phyloP scores from a whole-genome alignment of 371 early-diverging fungal species.

The Apophysomyces trapeziformis region DNA sequence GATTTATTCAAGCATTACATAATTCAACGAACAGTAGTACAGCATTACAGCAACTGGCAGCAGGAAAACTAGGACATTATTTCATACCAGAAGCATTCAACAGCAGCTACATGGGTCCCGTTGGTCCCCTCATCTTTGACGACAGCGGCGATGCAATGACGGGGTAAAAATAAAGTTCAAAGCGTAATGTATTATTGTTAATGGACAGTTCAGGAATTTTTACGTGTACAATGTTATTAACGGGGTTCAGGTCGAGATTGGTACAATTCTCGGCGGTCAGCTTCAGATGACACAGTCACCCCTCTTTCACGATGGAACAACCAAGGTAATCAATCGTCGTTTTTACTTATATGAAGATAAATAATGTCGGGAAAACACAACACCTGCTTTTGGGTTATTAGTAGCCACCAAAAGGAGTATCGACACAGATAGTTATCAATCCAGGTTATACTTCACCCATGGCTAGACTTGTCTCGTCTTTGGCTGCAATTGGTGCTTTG shows the following conservation, averaged over 20 bases:
- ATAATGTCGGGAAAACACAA: background rate
- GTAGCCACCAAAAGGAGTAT: constrained; percentile 29
- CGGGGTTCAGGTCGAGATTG: constrained; percentile 30
- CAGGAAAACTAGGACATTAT: constrained; percentile 20
- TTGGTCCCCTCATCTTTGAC: constrained; percentile 44
- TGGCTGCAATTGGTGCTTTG: constrained; percentile 20
- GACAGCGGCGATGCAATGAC: constrained; percentile 34
- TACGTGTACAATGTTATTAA: constrained; percentile 41
- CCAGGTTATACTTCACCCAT: constrained; percentile 32
- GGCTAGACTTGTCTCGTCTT: constrained; percentile 35
- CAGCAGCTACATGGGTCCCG: constrained; percentile 41
- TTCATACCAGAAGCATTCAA: constrained; percentile 37
- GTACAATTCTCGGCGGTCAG: constrained; percentile 35
- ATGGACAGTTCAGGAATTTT: constrained; percentile 32
- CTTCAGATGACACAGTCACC: constrained; percentile 31
- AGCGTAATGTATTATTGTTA: background rate
- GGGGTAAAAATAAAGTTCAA: constrained; percentile 10
- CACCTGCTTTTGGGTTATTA: background rate
- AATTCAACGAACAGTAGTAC: constrained; percentile 21
- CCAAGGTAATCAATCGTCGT: constrained; percentile 12
- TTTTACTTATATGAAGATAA: background rate
- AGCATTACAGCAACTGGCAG: constrained; percentile 26
- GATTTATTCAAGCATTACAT: constrained; percentile 20
- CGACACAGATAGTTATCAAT: constrained; percentile 32
- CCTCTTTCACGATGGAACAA: constrained; percentile 44